These are phyloP conservation scores for Dendrocalamus latiflorus DNA, from an alignment of 202 grass and related monocot species.

Conservation along the genomic window DNA sequence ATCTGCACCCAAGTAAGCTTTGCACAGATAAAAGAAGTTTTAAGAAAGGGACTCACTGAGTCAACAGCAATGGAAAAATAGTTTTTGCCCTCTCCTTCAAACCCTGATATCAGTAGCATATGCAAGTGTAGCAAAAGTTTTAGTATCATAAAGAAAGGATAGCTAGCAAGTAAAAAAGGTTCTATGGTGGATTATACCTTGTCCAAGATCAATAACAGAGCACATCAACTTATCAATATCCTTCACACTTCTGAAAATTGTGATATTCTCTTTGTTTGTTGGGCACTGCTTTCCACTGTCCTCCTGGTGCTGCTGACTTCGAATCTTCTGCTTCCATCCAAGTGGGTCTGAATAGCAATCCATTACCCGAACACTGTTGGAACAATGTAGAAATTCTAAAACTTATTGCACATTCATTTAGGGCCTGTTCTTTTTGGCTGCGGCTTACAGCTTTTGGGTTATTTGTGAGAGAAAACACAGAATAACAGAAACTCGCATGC, in stretches of 20 bases:
- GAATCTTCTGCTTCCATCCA: slow-evolving; percentile 68
- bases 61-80: slow-evolving; percentile 71
- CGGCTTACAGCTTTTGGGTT: no score
- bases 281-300: not conserved
- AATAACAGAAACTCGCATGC: no score
- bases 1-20: not conserved
- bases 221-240: slow-evolving; percentile 49
- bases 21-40: slow-evolving; percentile 1
- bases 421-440: no score
- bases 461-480: no score
- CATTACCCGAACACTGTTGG: slow-evolving; percentile 53
- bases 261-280: slow-evolving; percentile 23
- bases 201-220: slow-evolving; percentile 57
- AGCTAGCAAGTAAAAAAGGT: not conserved
- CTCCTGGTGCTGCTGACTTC: slow-evolving; percentile 14
- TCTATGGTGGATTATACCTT: slow-evolving; percentile 35
- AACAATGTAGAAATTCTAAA: slow-evolving; percentile 2
- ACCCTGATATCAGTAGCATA: slow-evolving; percentile 40
- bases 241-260: slow-evolving; percentile 52
- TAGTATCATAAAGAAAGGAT: slow-evolving; percentile 14
- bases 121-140: not conserved
- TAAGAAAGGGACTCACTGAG: slow-evolving; percentile 42
- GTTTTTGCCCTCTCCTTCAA: slow-evolving; percentile 50
- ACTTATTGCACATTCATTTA: not conserved
- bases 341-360: slow-evolving; percentile 89